Conservation (phyloP, 768 basidiomycete species). For the Suillus plorans region DNA sequence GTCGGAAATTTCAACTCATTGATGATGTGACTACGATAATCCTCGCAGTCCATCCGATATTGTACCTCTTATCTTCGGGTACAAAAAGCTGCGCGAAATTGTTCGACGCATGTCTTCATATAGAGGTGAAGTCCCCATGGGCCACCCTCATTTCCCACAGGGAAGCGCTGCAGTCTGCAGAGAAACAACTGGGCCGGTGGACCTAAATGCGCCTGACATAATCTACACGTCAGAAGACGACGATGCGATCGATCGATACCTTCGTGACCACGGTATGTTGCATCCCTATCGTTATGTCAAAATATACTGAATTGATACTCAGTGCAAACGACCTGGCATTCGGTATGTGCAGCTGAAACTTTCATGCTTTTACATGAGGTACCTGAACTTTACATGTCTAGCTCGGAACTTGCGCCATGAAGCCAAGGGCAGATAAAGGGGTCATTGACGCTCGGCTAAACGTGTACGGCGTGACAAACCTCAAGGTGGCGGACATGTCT, state of each 20-base stretch:
- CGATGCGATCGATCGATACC: constrained; percentile 31
- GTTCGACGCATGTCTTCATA: constrained; percentile 42
- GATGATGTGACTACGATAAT: not conserved
- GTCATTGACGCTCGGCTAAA: constrained; percentile 61
- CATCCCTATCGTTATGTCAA: not conserved
- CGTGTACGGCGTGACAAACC: constrained; percentile 56
- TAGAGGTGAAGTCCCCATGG: constrained; percentile 30
- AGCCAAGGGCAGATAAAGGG: constrained; percentile 52
- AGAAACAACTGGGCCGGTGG: constrained; percentile 17
- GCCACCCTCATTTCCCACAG: constrained; percentile 17
- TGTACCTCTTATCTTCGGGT: constrained; percentile 25
- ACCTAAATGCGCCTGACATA: constrained; percentile 30
- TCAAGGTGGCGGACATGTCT: constrained; percentile 60
- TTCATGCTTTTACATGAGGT: not conserved
- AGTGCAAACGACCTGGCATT: constrained; percentile 49
- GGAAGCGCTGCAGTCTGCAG: constrained; percentile 29
- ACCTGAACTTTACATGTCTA: constrained; percentile 28
- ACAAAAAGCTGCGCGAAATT: constrained; percentile 29
- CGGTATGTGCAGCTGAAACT: constrained; percentile 27
- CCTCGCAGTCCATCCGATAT: constrained; percentile 24
- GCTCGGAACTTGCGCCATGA: constrained; percentile 72
- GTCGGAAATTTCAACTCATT: constrained; percentile 9
- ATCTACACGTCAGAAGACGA: constrained; percentile 36
- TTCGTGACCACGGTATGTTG: constrained; percentile 18
- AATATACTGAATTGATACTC: not conserved